Base-by-base conservation (phyloP, 768 basidiomycete genomes). In the Kwoniella mangroviensis region DNA sequence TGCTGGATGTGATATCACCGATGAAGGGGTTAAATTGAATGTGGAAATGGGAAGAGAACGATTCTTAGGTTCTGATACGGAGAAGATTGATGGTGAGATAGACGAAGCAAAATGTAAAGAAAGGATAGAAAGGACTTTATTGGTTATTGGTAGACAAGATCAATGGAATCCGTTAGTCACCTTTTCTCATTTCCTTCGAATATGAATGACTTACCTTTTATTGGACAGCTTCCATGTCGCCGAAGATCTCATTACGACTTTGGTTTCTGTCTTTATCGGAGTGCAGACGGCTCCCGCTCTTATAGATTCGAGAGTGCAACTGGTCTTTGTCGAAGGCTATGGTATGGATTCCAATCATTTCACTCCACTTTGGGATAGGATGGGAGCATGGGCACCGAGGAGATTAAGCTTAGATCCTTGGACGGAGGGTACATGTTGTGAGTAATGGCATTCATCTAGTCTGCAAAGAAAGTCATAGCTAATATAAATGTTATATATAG, bases 181-280 rank as follows among this genome's bases (percentile, higher is more conserved):
- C 9, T 34, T 34, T 34, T 34, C 9, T 34, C 34, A 34, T 34
- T 34, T 7, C 34, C 34, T 34, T 34, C 34, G 34, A 34, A 34
- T 34, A 34, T 34, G 34, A 34, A 34, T 34, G 34, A 34, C 45
- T 49, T 2, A 49, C 45, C 19, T 49, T 9, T 57, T 57, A 5
- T 22, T 17, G 15, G 22, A 24, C 40, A 80, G 79, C 4, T 81
- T 79, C 51, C 81, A 82, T 54, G 79, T 82, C 45, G 75, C 79
- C 2, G 81, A 82, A 63, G 81, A 82, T 63, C 73, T 82, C 42
- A 73, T 82, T 49, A 82, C 81, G 1, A 82, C 81, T 1, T 65
- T 80, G n/a, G 76, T 80, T 15, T 75, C 79, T 1, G 58, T 75
- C 41, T 65, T 79, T 43, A 71, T 82, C 40, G 75, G 71, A 4